Conservation (phyloP, 257 asterid species). For the Ophiorrhiza pumila region DNA sequence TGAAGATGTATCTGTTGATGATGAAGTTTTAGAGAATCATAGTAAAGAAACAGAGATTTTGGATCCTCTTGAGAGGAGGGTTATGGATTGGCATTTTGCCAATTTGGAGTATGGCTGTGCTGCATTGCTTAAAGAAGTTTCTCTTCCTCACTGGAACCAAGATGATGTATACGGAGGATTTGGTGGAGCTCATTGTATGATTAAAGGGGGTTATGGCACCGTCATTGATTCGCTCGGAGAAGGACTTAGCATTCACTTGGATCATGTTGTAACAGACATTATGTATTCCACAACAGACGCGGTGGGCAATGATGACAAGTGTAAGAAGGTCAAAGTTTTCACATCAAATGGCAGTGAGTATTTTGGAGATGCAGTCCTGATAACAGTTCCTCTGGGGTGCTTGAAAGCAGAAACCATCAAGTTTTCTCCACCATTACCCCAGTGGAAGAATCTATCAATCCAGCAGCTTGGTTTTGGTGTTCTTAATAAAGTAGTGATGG, state of each 20-base stretch:
- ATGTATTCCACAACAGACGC: slow-evolving; percentile 40
- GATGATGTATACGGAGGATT: slow-evolving; percentile 97
- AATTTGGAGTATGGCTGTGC: slow-evolving; percentile 99
- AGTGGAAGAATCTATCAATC: slow-evolving; percentile 76
- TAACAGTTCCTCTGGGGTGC: slow-evolving; percentile 97
- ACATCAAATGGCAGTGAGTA: slow-evolving; percentile 78
- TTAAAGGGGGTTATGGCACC: slow-evolving; percentile 92
- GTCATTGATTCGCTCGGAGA: slow-evolving; percentile 82
- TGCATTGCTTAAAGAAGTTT: slow-evolving; percentile 84
- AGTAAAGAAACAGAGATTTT: slow-evolving; percentile 39
- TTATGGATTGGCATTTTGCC: slow-evolving; percentile 99
- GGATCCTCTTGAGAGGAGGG: slow-evolving; percentile 96
- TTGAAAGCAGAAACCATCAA: slow-evolving; percentile 79
- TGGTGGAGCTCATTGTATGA: slow-evolving; percentile 99
- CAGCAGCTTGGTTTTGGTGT: slow-evolving; percentile 93
- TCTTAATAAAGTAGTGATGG: slow-evolving; percentile 91
- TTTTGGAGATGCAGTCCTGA: slow-evolving; percentile 85
- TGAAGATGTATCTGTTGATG: slow-evolving; percentile 29
- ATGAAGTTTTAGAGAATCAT: slow-evolving; percentile 29
- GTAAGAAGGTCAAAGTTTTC: slow-evolving; percentile 60
- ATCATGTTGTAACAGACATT: slow-evolving; percentile 76
- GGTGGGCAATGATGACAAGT: slow-evolving; percentile 30
- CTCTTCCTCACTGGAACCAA: slow-evolving; percentile 97
- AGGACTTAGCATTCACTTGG: slow-evolving; percentile 68
- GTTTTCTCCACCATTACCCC: slow-evolving; percentile 89